A percentile compares a stretch with the other conserved stretches of the same genome.
Evolutionary conservation across 1,139 yeast species (phyloP).

Genomic region (Groenewaldozyma sp.): DNA sequence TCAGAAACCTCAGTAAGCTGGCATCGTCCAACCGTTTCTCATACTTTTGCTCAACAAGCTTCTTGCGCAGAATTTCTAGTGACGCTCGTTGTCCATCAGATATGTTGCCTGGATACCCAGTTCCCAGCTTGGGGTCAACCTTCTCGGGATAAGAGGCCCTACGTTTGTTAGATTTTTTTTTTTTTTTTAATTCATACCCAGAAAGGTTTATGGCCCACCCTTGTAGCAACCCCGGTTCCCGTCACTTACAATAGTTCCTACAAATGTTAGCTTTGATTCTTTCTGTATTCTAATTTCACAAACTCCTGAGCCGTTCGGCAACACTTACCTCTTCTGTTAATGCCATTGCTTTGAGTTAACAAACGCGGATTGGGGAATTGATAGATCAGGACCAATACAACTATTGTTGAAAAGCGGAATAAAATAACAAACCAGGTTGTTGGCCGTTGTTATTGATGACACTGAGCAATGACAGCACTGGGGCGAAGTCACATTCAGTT

Average conservation of each 20-base stretch:
- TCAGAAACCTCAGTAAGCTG: slow-evolving; percentile 76
- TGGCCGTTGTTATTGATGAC: no score
- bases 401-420: no score
- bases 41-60: slow-evolving; percentile 56
- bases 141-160: slow-evolving; percentile 51
- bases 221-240: no score
- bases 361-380: no score
- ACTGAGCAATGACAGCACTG: no score
- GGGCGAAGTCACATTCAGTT: no score
- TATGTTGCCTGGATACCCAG: slow-evolving; percentile 80
- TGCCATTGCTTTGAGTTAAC: background rate
- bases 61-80: slow-evolving; percentile 48
- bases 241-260: slow-evolving; percentile 12
- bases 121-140: slow-evolving; percentile 49
- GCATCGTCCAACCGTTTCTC: slow-evolving; percentile 77
- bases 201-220: background rate
- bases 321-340: slow-evolving; percentile 10
- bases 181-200: background rate
- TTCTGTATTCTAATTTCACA: no score
- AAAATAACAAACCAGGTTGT: no score
- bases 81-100: slow-evolving; percentile 58
- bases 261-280: no score
- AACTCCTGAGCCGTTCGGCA: background rate
- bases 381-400: no score
- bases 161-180: no score